phyloP scores from a whole-genome alignment of 306 rosid species.

The Begonia peltatifolia region DNA sequence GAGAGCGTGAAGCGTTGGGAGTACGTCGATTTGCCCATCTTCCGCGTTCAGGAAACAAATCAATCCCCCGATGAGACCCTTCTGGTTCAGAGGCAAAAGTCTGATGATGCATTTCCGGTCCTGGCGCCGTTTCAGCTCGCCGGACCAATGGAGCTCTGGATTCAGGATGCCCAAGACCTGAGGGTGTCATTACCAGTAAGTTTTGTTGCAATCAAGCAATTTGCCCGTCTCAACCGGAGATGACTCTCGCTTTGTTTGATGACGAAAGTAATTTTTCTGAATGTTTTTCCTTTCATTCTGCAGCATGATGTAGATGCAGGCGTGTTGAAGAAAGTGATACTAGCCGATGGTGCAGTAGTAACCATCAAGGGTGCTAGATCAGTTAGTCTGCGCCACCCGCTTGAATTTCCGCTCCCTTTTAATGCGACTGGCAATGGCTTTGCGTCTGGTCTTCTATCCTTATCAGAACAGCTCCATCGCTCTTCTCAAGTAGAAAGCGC shows the following conservation, averaged over 20 bases:
- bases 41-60: constrained; percentile 37
- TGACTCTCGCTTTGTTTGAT: too few species aligned
- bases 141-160: constrained; percentile 97
- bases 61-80: constrained; percentile 17
- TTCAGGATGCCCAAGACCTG: constrained; percentile 78
- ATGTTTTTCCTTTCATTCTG: constrained; percentile 11
- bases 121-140: constrained; percentile 91
- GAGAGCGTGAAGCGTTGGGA: constrained; percentile 79
- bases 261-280: too few species aligned
- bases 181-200: constrained; percentile 77
- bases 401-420: constrained; percentile 66
- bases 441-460: constrained; percentile 61
- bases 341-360: constrained; percentile 97
- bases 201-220: not conserved
- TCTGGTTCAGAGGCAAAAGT: constrained; percentile 26
- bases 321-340: constrained; percentile 73
- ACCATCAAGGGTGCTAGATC: constrained; percentile 90
- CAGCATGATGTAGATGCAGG: constrained; percentile 99
- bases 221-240: too few species aligned
- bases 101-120: constrained; percentile 35
- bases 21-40: constrained; percentile 73
- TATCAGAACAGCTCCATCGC: constrained; percentile 64
- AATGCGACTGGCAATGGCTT: constrained; percentile 43
- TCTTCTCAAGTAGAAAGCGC: constrained; percentile 35
- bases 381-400: constrained; percentile 78